Evolutionary conservation across 108 stramenopile genomes (phyloP).

Genomic region (Fistulifera pelliculosa): DNA sequence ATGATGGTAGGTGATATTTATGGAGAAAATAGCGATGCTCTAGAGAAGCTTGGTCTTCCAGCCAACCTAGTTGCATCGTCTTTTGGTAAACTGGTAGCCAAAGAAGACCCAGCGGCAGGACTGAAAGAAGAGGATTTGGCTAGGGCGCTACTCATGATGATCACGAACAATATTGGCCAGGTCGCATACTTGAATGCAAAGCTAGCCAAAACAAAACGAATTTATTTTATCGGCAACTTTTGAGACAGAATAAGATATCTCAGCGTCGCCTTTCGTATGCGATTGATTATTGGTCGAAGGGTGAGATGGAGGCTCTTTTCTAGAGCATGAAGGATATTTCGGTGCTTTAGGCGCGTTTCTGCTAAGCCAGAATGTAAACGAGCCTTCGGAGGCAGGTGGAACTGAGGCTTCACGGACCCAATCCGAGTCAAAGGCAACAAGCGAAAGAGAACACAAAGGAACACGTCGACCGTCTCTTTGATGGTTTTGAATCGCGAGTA

Average conservation of each 20-base stretch:
- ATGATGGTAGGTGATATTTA: slow-evolving; percentile 98
- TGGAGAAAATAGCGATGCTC: slow-evolving; percentile 77
- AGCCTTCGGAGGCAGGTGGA: too few species aligned
- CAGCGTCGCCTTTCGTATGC: slow-evolving; percentile 86
- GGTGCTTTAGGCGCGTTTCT: slow-evolving; percentile 90
- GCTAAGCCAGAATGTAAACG: slow-evolving; percentile 50
- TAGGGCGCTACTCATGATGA: slow-evolving; percentile 91
- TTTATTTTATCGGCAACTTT: slow-evolving; percentile 97
- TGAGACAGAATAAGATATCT: slow-evolving; percentile 89
- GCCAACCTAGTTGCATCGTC: slow-evolving; percentile 89
- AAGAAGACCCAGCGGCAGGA: slow-evolving; percentile 73
- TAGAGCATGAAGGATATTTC: slow-evolving; percentile 94
- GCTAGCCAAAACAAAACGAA: slow-evolving; percentile 73
- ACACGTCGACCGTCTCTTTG: too few species aligned
- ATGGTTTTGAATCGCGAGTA: too few species aligned
- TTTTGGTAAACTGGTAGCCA: slow-evolving; percentile 95
- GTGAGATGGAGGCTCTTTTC: slow-evolving; percentile 93
- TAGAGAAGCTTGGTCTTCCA: slow-evolving; percentile 86
- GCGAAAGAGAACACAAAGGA: too few species aligned
- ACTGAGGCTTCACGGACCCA: too few species aligned
- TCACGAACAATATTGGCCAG: slow-evolving; percentile 98
- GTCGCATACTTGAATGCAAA: slow-evolving; percentile 93
- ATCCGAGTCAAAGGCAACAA: too few species aligned
- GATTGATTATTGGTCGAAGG: slow-evolving; percentile 95
- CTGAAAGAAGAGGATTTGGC: slow-evolving; percentile 91